Base-by-base conservation (phyloP, 768 basidiomycete species). In the Obba rivulosa region DNA sequence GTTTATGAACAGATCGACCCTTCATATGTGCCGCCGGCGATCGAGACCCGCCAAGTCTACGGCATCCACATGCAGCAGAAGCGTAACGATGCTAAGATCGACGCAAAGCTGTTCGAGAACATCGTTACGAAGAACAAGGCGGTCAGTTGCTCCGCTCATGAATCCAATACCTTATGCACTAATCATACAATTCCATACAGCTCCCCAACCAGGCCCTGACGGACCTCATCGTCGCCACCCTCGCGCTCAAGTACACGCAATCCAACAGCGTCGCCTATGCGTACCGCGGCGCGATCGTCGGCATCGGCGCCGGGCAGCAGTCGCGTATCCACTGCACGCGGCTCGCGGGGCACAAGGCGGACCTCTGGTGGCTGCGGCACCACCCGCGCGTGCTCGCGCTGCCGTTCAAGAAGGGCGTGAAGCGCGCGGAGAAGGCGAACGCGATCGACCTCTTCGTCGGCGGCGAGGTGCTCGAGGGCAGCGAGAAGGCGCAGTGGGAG, bases 301-400 rank as follows among this genome's bases (percentile, higher is more conserved):
- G 95, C 41, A 85, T 97, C 41, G 96, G 96, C 28, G 96, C 96
- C 0, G 96, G 95, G 11, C 96, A 98, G 62, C 96, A 98, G 65
- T 98, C 95, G 4, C 89, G 96, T 35, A 99, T 99, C 62, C 96
- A 99, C 74, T 99, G 96, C 72, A 99, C 96, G 14, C 89, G 96
- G 24, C 84, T 99, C 39, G 96, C 96, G 2, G 96, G 96, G 3
- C 81, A 85, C 44, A 98, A 99, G 70, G 93, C 95, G n/a, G 96
- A 99, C 70, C 78, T 92, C 55, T 99, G 96, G 96, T 98, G 96
- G 95, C 77, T 98, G 47, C 85, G 96, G 11, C 93, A 98, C 72
- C 93, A 98, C 70, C 86, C 94, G 1, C 85, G 88, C 40, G 95
- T 96, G 38, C 85, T 97, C 53, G 74, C 78, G 3, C 80, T 99